Conservation (phyloP, 176 grass and related monocot species). For the Coix lacrymajobi region DNA sequence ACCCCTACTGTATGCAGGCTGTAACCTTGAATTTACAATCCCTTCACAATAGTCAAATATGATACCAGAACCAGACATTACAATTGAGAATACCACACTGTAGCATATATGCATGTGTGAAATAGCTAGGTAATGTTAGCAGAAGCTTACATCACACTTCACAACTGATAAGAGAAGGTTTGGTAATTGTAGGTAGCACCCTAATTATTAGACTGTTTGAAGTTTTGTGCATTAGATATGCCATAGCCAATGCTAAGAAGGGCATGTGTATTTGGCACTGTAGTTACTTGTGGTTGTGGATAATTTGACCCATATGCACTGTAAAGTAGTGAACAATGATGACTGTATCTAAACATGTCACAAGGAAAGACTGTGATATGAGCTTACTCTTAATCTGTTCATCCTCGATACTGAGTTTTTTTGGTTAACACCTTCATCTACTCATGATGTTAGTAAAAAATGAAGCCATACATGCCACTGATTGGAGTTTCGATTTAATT, state of each 20-base stretch:
- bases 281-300: background rate
- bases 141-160: background rate
- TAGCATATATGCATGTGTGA: background rate
- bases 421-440: background rate
- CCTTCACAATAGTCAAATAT: background rate
- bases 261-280: background rate
- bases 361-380: background rate
- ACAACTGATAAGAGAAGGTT: background rate
- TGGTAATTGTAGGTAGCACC: background rate
- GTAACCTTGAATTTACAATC: background rate
- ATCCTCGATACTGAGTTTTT: background rate
- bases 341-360: background rate
- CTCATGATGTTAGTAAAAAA: background rate
- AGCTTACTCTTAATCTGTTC: background rate
- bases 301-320: background rate
- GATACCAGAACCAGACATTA: background rate
- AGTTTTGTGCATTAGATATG: slow-evolving; percentile 10
- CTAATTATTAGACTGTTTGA: background rate
- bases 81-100: background rate
- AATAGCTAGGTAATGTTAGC: background rate
- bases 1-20: background rate
- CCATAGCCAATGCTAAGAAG: background rate
- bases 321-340: slow-evolving; percentile 10
- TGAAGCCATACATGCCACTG: background rate
- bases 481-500: background rate